Evolutionary conservation across 1,284 basidiomycete genomes (phyloP).

Genomic region (Cystobasidium pallidum): DNA sequence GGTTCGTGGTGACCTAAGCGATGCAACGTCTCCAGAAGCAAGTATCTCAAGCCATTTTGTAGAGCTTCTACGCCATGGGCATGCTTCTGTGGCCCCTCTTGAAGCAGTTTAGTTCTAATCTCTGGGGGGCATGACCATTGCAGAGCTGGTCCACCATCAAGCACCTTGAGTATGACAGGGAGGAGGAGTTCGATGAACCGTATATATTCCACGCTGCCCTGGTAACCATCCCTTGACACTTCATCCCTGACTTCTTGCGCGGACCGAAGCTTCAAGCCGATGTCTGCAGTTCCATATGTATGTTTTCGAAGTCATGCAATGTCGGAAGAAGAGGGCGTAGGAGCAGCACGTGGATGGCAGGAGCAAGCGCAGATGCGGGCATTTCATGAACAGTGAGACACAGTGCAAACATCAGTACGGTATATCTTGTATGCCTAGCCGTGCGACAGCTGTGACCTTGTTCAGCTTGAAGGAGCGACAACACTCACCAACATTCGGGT

Average conservation of each 20-base stretch:
- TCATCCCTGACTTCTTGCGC: slow-evolving; percentile 44
- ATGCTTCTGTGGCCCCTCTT: slow-evolving; percentile 26
- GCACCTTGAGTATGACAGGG: slow-evolving; percentile 41
- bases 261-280: slow-evolving; percentile 41
- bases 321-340: not conserved
- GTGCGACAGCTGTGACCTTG: not conserved
- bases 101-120: slow-evolving; percentile 18
- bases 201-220: slow-evolving; percentile 39
- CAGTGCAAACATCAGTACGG: not conserved
- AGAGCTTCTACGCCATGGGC: slow-evolving; percentile 35
- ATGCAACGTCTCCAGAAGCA: slow-evolving; percentile 83
- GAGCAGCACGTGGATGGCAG: not conserved
- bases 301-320: not conserved
- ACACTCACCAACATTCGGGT: slow-evolving; percentile 41
- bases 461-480: not conserved
- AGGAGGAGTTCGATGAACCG: slow-evolving; percentile 44
- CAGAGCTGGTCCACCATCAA: slow-evolving; percentile 28
- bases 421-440: too few relatives aligned
- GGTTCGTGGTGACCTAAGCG: slow-evolving; percentile 82
- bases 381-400: not conserved
- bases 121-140: slow-evolving; percentile 35
- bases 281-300: slow-evolving; percentile 12
- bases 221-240: slow-evolving; percentile 39
- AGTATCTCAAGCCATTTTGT: slow-evolving; percentile 72
- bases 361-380: not conserved